phyloP scores from a whole-genome alignment of 2,329 filamentous ascomycete genomes.

The Pyrenochaeta sp. region DNA sequence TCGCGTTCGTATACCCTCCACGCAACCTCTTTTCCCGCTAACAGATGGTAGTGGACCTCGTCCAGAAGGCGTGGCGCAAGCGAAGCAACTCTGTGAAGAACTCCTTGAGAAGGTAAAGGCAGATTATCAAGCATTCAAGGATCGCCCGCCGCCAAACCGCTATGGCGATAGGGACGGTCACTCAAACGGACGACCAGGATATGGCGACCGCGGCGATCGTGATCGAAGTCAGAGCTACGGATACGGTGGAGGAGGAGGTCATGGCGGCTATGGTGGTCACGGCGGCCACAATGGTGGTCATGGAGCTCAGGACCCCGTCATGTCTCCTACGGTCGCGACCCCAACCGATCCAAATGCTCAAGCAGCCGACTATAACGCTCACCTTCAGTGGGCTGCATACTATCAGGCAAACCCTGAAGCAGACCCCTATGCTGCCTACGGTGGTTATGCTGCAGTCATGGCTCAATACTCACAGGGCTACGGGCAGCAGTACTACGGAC shows the following conservation, averaged over 20 bases:
- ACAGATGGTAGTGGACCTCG: constrained; percentile 76
- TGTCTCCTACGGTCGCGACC: constrained; percentile 45
- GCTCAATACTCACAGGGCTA: constrained; percentile 42
- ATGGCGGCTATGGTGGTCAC: constrained; percentile 45
- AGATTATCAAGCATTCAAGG: constrained; percentile 90
- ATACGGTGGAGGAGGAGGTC: constrained; percentile 49
- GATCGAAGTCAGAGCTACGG: constrained; percentile 53
- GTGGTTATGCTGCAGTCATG: constrained; percentile 66
- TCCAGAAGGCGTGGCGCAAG: constrained; percentile 82
- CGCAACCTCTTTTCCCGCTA: constrained; percentile 13
- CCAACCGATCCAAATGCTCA: constrained; percentile 49
- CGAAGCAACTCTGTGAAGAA: constrained; percentile 88
- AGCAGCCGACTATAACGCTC: constrained; percentile 74
- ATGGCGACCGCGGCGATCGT: constrained; percentile 45
- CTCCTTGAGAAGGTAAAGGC: constrained; percentile 85
- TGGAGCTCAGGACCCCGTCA: constrained; percentile 31
- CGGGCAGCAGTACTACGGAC: constrained; percentile 39
- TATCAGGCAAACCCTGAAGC: constrained; percentile 73
- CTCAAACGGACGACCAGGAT: constrained; percentile 46
- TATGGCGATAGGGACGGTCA: constrained; percentile 54
- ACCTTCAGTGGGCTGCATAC: constrained; percentile 79
- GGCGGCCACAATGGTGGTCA: constrained; percentile 41
- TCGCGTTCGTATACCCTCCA: constrained; percentile 70
- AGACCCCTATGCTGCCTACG: constrained; percentile 90
- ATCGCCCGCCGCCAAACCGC: constrained; percentile 63